Percentiles rank a stretch among this genome's conserved stretches.
Evolutionary conservation across 495 filamentous ascomycete genomes (phyloP).

Genomic region (Podospora comata): DNA sequence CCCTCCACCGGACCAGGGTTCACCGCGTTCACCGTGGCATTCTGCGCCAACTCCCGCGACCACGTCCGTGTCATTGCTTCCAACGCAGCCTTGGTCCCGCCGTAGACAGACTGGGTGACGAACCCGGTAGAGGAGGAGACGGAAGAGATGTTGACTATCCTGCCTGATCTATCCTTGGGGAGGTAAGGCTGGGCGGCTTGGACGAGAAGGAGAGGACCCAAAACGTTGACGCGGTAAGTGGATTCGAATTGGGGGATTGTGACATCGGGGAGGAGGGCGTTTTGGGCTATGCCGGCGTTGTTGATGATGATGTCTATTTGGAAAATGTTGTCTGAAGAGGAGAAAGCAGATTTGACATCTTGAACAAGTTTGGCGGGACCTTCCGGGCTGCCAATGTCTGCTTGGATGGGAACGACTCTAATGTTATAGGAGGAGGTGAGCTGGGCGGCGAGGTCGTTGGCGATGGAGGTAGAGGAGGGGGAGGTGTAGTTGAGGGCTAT

Average conservation of each 20-base stretch:
- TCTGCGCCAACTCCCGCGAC: slow-evolving; percentile 74
- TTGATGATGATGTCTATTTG: slow-evolving; percentile 86
- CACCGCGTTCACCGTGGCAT: slow-evolving; percentile 78
- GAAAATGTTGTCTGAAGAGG: slow-evolving; percentile 38
- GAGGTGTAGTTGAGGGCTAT: slow-evolving; percentile 72
- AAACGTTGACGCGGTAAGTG: slow-evolving; percentile 80
- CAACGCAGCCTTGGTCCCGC: slow-evolving; percentile 82
- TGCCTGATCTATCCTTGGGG: slow-evolving; percentile 68
- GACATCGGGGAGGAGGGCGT: slow-evolving; percentile 57
- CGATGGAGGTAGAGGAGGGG: slow-evolving; percentile 28
- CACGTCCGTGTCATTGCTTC: slow-evolving; percentile 93
- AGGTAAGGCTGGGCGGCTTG: slow-evolving; percentile 69
- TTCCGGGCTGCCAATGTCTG: slow-evolving; percentile 42
- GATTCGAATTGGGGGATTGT: slow-evolving; percentile 60
- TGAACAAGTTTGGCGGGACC: slow-evolving; percentile 40
- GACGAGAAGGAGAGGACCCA: slow-evolving; percentile 76
- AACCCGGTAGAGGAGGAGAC: slow-evolving; percentile 69
- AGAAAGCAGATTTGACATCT: slow-evolving; percentile 25
- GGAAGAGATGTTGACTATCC: slow-evolving; percentile 74
- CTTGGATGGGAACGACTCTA: slow-evolving; percentile 37
- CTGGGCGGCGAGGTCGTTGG: slow-evolving; percentile 34
- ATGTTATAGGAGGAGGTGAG: slow-evolving; percentile 44
- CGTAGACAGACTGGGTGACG: slow-evolving; percentile 71
- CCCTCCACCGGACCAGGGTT: slow-evolving; percentile 87
- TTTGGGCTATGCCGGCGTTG: slow-evolving; percentile 72